Base-by-base conservation (phyloP, 202 grass and related monocot species). In the Carex arenaria region DNA sequence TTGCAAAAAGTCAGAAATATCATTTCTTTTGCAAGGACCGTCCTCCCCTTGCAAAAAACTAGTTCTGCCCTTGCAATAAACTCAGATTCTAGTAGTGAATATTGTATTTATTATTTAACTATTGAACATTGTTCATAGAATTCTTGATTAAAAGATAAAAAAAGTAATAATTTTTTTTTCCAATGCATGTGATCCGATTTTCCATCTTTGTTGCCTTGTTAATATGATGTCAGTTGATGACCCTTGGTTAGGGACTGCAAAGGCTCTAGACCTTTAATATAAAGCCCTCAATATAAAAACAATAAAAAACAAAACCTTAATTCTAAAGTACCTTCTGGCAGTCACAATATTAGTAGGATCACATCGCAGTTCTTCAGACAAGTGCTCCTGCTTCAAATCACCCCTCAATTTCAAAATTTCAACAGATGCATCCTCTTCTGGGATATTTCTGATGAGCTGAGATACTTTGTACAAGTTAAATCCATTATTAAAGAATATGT, bases 401-500 rank as follows among this genome's bases (percentile, higher is more conserved):
- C 85, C 90, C 8, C 82, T 85, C 19, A 86, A 80, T 60, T 71
- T 85, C 43, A 55, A 30, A 30, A 95, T 82, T 55, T 86, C 49
- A 20, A 73, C 85, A 10, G 49, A 15, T 38, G 87, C 75, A 2
- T 36, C 43, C n/a, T 87, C 56, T 14, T 76, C 64, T 6, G 83
- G 74, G 45, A 85, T 83, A 22, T 45, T 63, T 84, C 66, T 84
- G 26, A 97, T 59, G 18, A 34, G 2, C 42, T 86, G 87, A 72
- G 83, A 90, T 30, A 92, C 66, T 32, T 68, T 34, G 78, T 97
- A 87, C 55, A 93, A 85, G 65, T 81, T 92, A 28, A 59, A 79
- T 52, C 79, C 89, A 86, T 84, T 97, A 45, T 57, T 20, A 74
- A 93, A 83, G 68, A 87, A 91, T 67, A 97, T 91, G 80, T 87